Evolutionary conservation across 306 rosid genomes (phyloP).

Genomic region (Crataegus laevigata): DNA sequence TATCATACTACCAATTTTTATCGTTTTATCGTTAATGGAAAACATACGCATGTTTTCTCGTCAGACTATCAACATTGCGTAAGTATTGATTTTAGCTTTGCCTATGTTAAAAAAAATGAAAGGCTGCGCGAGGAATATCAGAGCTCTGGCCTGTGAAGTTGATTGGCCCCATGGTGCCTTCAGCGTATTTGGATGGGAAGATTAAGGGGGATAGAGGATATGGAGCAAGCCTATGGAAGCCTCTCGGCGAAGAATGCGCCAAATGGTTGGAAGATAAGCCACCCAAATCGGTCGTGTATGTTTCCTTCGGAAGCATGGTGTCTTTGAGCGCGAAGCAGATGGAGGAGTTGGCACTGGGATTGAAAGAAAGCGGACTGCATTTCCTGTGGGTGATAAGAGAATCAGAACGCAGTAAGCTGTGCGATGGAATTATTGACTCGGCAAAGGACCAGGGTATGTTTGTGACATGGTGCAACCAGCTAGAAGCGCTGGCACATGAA

Average conservation of each 20-base stretch:
- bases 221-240: slow-evolving; percentile 30
- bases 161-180: slow-evolving; percentile 44
- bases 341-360: slow-evolving; percentile 25
- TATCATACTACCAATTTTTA: neutral
- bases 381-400: slow-evolving; percentile 39
- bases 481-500: slow-evolving; percentile 42
- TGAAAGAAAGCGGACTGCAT: slow-evolving; percentile 17
- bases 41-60: neutral
- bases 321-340: slow-evolving; percentile 19
- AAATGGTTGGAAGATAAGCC: slow-evolving; percentile 27
- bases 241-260: slow-evolving; percentile 12
- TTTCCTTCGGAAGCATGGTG: slow-evolving; percentile 45
- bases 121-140: slow-evolving; percentile 9
- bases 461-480: slow-evolving; percentile 51
- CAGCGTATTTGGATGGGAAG: slow-evolving; percentile 36
- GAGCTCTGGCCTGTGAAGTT: slow-evolving; percentile 25
- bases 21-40: too few relatives aligned
- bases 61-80: neutral
- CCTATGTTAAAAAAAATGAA: neutral
- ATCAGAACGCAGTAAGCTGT: slow-evolving; percentile 19
- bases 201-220: slow-evolving; percentile 22
- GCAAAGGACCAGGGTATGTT: slow-evolving; percentile 33
- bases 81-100: neutral
- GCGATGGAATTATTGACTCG: slow-evolving; percentile 20
- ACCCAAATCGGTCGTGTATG: slow-evolving; percentile 28